These are phyloP conservation scores for Phialemonium atrogriseum DNA, from an alignment of 2,329 filamentous ascomycete species.

Conservation along the genomic window DNA sequence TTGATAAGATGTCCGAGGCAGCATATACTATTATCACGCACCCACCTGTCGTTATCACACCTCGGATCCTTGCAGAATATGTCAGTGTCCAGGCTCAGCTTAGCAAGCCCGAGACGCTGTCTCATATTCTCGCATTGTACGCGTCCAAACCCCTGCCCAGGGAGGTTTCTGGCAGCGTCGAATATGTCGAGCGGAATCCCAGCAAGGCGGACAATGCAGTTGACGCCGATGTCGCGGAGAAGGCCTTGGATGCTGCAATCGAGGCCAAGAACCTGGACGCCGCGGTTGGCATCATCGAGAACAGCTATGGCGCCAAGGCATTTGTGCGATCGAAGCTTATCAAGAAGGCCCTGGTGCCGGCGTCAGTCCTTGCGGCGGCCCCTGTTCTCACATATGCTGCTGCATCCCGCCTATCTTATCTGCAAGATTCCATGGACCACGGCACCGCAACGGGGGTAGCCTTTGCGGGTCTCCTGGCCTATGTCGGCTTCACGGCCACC, in stretches of 20 bases:
- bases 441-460: conserved; percentile 67
- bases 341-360: conserved; percentile 53
- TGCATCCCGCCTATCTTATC: conserved; percentile 55
- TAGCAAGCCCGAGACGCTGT: conserved; percentile 65
- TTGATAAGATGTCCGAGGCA: conserved; percentile 45
- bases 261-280: conserved; percentile 68
- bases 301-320: conserved; percentile 57
- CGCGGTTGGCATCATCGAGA: conserved; percentile 67
- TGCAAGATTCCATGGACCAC: conserved; percentile 71
- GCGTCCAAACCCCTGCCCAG: conserved; percentile 70
- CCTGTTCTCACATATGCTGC: conserved; percentile 64
- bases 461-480: conserved; percentile 74
- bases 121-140: conserved; percentile 73
- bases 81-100: conserved; percentile 68
- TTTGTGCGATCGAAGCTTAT: conserved; percentile 61
- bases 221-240: conserved; percentile 58
- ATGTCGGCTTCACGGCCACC: conserved; percentile 70
- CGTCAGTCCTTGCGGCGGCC: conserved; percentile 43
- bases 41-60: conserved; percentile 72
- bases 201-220: conserved; percentile 65
- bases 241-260: conserved; percentile 73
- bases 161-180: conserved; percentile 48
- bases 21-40: conserved; percentile 66
- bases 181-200: conserved; percentile 56
- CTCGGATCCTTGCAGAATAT: conserved; percentile 63